These are phyloP conservation scores for Fusarium fujikuroi DNA, from an alignment of 2,329 filamentous ascomycete genomes.

Conservation along the genomic window DNA sequence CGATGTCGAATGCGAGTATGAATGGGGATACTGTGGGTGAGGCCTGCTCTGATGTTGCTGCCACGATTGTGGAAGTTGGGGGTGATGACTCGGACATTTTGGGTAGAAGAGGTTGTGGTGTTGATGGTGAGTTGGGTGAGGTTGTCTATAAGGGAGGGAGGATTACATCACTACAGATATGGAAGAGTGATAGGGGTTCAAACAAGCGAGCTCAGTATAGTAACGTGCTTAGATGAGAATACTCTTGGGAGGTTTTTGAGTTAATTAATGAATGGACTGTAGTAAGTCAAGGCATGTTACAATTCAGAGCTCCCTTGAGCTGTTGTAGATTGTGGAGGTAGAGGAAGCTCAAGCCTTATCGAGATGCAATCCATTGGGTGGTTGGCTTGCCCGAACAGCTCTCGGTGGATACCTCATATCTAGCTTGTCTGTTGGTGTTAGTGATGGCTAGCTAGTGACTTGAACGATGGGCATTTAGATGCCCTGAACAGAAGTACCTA, in stretches of 20 bases:
- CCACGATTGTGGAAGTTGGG: constrained; percentile 26
- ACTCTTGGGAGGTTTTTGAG: too few species aligned
- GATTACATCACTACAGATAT: constrained; percentile 30
- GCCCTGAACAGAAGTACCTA: background rate
- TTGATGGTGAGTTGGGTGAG: constrained; percentile 1
- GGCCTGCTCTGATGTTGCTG: constrained; percentile 10
- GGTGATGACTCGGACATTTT: constrained; percentile 28
- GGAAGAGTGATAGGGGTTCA: background rate
- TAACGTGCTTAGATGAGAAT: background rate
- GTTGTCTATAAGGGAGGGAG: constrained; percentile 9
- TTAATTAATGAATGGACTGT: background rate
- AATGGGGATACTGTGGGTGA: constrained; percentile 31
- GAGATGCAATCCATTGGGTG: constrained; percentile 16
- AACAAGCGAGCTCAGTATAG: background rate
- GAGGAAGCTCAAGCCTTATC: constrained; percentile 18
- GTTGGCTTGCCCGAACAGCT: constrained; percentile 5
- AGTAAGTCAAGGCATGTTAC: background rate
- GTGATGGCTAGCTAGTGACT: background rate
- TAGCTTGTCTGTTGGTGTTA: constrained; percentile 20
- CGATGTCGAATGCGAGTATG: constrained; percentile 40
- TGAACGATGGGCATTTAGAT: rapidly evolving
- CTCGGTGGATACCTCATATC: constrained; percentile 20
- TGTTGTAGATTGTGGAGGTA: background rate
- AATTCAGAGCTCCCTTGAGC: constrained; percentile 20
- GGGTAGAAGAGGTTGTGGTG: constrained; percentile 1